A percentile compares a stretch with the other conserved stretches of the same genome.
These are phyloP conservation scores for Kwoniella sp. DNA, from an alignment of 768 basidiomycete species.

Conservation along the genomic window DNA sequence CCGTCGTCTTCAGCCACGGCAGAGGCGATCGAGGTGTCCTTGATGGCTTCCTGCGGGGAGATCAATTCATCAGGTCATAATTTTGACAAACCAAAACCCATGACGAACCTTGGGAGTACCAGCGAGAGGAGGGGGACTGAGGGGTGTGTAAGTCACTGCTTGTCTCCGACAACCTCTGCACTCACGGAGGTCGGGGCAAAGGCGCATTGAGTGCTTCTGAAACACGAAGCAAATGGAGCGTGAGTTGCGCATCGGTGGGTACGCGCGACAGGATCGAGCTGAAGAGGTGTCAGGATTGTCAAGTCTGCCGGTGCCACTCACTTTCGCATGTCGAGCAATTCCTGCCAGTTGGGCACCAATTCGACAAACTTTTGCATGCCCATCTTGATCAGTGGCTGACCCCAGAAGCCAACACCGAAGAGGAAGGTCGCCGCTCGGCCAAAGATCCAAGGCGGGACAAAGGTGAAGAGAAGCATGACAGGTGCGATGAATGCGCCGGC, in stretches of 20 bases:
- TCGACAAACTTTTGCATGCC: conserved; percentile 36
- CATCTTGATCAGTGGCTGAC: conserved; percentile 48
- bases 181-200: conserved; percentile 46
- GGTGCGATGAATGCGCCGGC: conserved; percentile 49
- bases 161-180: background rate
- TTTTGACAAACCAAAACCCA: background rate
- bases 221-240: conserved; percentile 50
- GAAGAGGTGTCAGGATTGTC: background rate
- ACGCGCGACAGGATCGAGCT: conserved; percentile 51
- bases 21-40: conserved; percentile 38
- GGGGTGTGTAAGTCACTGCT: background rate
- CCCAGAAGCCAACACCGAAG: conserved; percentile 51
- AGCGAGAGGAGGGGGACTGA: conserved; percentile 41
- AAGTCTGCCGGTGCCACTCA: conserved; percentile 14
- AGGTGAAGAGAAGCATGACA: conserved; percentile 41
- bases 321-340: conserved; percentile 51
- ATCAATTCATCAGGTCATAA: background rate
- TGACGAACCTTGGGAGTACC: conserved; percentile 40
- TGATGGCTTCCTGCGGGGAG: conserved; percentile 38
- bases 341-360: conserved; percentile 51
- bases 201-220: conserved; percentile 45
- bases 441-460: conserved; percentile 49
- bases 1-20: conserved; percentile 42
- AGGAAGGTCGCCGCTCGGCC: conserved; percentile 45
- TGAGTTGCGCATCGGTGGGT: conserved; percentile 52